A percentile compares a stretch with the other conserved stretches of the same genome.
Evolutionary conservation across 352 stramenopile species (phyloP).

Genomic region (Globisporangium okanoganense): DNA sequence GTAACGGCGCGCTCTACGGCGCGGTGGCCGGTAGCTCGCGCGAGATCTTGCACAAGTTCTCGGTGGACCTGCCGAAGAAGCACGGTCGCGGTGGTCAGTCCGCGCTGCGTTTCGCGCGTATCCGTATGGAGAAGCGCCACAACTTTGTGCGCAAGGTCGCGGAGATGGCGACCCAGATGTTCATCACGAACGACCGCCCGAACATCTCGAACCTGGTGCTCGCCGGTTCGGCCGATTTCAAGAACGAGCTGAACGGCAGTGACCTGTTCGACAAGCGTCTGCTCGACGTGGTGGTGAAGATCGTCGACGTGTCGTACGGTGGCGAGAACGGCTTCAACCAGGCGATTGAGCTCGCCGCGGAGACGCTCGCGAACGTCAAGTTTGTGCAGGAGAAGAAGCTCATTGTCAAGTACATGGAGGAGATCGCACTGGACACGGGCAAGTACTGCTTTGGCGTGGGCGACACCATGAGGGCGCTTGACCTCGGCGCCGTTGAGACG

Average conservation of each 20-base stretch:
- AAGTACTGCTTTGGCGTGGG: constrained; percentile 99
- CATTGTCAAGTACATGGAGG: constrained; percentile 99
- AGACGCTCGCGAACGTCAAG: constrained; percentile 98
- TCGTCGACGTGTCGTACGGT: constrained; percentile 99
- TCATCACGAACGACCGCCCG: constrained; percentile 97
- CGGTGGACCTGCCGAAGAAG: constrained; percentile 99
- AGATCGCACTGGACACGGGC: constrained; percentile 98
- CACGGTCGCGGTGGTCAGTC: constrained; percentile 99
- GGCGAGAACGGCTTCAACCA: constrained; percentile 99
- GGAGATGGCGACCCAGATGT: constrained; percentile 97
- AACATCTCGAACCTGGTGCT: constrained; percentile 98
- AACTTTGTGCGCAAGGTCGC: constrained; percentile 99
- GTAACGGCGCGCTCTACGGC: constrained; percentile 98
- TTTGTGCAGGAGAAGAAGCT: constrained; percentile 99
- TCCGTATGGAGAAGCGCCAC: constrained; percentile 99
- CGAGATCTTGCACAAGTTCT: constrained; percentile 95
- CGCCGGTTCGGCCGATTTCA: constrained; percentile 99
- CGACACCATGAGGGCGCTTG: constrained; percentile 98
- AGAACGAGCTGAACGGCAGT: constrained; percentile 94
- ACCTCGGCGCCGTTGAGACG: constrained; percentile 98
- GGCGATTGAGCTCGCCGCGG: constrained; percentile 97
- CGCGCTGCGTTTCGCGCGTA: constrained; percentile 98
- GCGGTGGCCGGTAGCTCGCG: constrained; percentile 93
- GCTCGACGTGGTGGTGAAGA: constrained; percentile 96
- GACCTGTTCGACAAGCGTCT: constrained; percentile 98